A percentile compares a stretch with the other conserved stretches of the same genome.
Evolutionary conservation across 2,329 filamentous ascomycete genomes (phyloP).

Genomic region (Aspergillus hiratsukae): DNA sequence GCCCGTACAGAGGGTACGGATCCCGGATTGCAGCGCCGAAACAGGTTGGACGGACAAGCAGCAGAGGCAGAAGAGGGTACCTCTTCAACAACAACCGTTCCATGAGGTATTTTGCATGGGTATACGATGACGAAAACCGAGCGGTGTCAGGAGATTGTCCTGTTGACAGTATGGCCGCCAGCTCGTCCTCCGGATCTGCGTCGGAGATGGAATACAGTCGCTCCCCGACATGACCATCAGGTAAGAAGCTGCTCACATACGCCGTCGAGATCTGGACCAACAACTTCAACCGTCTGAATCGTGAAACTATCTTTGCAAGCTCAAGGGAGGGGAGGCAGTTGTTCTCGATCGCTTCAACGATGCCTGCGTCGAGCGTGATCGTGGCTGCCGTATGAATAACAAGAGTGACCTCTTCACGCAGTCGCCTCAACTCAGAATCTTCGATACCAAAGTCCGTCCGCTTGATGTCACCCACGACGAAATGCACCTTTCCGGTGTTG

Average conservation of each 20-base stretch:
- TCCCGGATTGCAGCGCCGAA: slow-evolving; percentile 27
- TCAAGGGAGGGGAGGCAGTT: slow-evolving; percentile 31
- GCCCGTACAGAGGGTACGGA: slow-evolving; percentile 28
- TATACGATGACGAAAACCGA: slow-evolving; percentile 27
- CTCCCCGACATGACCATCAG: slow-evolving; percentile 26
- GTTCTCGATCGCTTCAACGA: slow-evolving; percentile 25
- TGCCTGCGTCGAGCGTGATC: slow-evolving; percentile 25
- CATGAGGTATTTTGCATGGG: slow-evolving; percentile 29
- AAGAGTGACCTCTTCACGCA: slow-evolving; percentile 28
- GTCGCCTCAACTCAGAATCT: slow-evolving; percentile 6
- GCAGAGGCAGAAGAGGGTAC: slow-evolving; percentile 24
- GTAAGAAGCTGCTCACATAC: slow-evolving; percentile 29
- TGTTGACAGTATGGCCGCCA: slow-evolving; percentile 18
- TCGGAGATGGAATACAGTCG: slow-evolving; percentile 20
- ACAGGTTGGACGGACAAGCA: slow-evolving; percentile 28
- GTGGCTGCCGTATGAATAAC: slow-evolving; percentile 31
- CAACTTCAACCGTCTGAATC: slow-evolving; percentile 24
- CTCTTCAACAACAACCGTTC: slow-evolving; percentile 25
- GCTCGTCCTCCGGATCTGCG: slow-evolving; percentile 24
- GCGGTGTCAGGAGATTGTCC: slow-evolving; percentile 13
- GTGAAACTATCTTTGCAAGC: slow-evolving; percentile 22
- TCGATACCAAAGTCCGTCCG: slow-evolving; percentile 23
- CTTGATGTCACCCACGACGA: slow-evolving; percentile 26
- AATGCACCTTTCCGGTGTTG: slow-evolving; percentile 22
- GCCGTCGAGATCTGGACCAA: slow-evolving; percentile 29